Conservation (phyloP, 257 asterid genomes). For the Primulina tabacum region DNA sequence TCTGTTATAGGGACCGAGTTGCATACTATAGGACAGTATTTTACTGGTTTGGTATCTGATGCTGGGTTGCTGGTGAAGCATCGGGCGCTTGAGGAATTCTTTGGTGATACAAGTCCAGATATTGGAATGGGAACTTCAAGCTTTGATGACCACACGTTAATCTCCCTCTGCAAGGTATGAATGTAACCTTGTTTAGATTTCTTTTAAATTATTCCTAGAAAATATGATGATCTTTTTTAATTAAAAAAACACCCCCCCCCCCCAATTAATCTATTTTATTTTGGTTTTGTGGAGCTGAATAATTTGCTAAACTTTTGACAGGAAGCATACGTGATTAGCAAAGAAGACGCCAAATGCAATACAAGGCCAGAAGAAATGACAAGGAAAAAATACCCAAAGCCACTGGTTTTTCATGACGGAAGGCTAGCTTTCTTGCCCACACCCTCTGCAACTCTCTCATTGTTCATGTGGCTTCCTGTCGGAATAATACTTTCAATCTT, state of each 20-base stretch:
- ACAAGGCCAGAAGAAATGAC: conserved; percentile 37
- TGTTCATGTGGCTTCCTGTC: conserved; percentile 82
- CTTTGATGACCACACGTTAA: conserved; percentile 48
- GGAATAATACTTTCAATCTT: conserved; percentile 56
- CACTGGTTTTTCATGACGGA: conserved; percentile 86
- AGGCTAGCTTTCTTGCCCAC: conserved; percentile 83
- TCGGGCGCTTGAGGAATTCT: conserved; percentile 54
- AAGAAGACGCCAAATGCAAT: conserved; percentile 41
- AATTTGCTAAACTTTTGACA: conserved; percentile 17
- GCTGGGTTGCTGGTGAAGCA: conserved; percentile 62
- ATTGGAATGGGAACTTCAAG: conserved; percentile 60
- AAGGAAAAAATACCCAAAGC: conserved; percentile 67
- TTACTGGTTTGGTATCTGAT: conserved; percentile 50
- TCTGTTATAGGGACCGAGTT: conserved; percentile 69
- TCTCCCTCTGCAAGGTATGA: conserved; percentile 81
- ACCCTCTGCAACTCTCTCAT: conserved; percentile 55
- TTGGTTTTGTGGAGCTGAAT: too few relatives aligned
- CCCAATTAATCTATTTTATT: too few relatives aligned
- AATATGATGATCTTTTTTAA: background rate
- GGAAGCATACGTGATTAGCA: conserved; percentile 69
- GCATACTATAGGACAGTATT: conserved; percentile 48
- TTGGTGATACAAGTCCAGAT: conserved; percentile 58
- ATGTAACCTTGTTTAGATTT: background rate
- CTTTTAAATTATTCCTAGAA: too few relatives aligned
- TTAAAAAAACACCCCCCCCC: too few relatives aligned